A percentile compares a stretch with the other conserved stretches of the same genome.
Conservation (phyloP, 192 early-diverging fungal species). For the Mortierella claussenii region DNA sequence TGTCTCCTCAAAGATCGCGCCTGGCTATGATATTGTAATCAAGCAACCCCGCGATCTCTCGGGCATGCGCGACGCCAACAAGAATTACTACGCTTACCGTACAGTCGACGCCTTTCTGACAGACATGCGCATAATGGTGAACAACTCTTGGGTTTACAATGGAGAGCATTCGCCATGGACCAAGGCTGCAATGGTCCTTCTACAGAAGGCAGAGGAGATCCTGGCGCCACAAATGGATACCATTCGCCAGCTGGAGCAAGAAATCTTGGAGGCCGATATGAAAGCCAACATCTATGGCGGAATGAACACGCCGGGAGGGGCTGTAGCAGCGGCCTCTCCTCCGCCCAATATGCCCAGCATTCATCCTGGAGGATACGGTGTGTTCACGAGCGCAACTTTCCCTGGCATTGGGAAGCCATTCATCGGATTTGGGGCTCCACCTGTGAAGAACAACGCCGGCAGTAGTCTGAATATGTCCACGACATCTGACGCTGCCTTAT, state of each 20-base stretch:
- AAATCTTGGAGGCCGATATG: conserved; percentile 40
- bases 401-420: conserved; percentile 39
- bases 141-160: conserved; percentile 66
- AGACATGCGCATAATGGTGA: conserved; percentile 63
- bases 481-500: not conserved
- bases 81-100: conserved; percentile 56
- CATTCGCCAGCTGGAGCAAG: conserved; percentile 35
- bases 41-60: conserved; percentile 64
- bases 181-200: conserved; percentile 49
- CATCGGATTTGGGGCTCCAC: conserved; percentile 8
- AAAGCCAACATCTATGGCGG: conserved; percentile 35
- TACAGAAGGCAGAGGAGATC: conserved; percentile 50
- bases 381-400: conserved; percentile 30
- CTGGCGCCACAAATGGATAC: conserved; percentile 43
- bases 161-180: conserved; percentile 61
- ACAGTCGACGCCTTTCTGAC: conserved; percentile 58
- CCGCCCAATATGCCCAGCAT: conserved; percentile 9
- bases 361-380: conserved; percentile 44
- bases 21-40: conserved; percentile 64
- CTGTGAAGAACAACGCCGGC: not conserved
- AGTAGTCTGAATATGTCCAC: not conserved
- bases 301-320: not conserved
- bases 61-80: conserved; percentile 64
- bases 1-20: conserved; percentile 55
- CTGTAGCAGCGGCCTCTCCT: conserved; percentile 11